Percentiles rank a stretch among this genome's conserved stretches.
These are phyloP conservation scores for Penicillium sp. DNA, from an alignment of 2,329 filamentous ascomycete species.

Conservation along the genomic window DNA sequence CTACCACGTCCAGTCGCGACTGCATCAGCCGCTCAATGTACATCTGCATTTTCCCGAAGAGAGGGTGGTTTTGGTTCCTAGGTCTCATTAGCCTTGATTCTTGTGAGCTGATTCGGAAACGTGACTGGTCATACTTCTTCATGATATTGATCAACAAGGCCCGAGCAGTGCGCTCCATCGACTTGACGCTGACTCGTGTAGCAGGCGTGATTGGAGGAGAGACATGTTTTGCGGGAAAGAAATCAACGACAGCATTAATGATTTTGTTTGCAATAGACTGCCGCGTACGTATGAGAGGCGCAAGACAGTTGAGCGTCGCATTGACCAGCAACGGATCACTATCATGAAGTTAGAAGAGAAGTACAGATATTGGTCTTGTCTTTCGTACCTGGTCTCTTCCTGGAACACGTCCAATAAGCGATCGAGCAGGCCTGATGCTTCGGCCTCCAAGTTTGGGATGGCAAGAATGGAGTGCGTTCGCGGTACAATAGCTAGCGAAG, in stretches of 20 bases:
- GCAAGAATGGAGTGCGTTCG: conserved; percentile 78
- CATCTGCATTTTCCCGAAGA: conserved; percentile 76
- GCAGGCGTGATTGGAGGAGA: conserved; percentile 74
- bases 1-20: conserved; percentile 72
- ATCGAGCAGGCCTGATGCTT: conserved; percentile 86
- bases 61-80: conserved; percentile 76
- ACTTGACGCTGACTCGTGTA: conserved; percentile 78
- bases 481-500: conserved; percentile 82
- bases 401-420: conserved; percentile 81
- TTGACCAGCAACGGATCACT: conserved; percentile 88
- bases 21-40: conserved; percentile 81
- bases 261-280: conserved; percentile 82
- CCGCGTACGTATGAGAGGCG: conserved; percentile 76
- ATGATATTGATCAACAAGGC: conserved; percentile 78
- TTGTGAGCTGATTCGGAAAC: background rate
- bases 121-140: conserved; percentile 61
- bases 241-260: conserved; percentile 78
- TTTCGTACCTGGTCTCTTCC: conserved; percentile 71
- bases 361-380: background rate
- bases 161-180: conserved; percentile 90
- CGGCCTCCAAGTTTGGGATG: conserved; percentile 80
- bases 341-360: conserved; percentile 7
- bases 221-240: conserved; percentile 84
- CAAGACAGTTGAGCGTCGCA: conserved; percentile 84
- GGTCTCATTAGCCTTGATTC: conserved; percentile 20